phyloP scores from a whole-genome alignment of 305 asterid genomes.

The Fraxinus nigra region DNA sequence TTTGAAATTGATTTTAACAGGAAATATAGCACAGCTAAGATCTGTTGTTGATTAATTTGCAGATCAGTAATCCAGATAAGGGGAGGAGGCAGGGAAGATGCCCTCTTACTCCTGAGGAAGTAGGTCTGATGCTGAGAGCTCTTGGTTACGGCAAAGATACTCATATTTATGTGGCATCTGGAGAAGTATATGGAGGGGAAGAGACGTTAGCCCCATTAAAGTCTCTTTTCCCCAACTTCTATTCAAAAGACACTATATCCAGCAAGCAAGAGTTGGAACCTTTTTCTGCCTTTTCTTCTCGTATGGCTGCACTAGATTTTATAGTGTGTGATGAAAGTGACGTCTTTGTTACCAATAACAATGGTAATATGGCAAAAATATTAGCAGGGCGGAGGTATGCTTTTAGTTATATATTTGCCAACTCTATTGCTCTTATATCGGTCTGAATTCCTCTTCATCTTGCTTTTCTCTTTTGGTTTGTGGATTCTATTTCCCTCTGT shows the following conservation, averaged over 20 bases:
- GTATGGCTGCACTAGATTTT: constrained; percentile 95
- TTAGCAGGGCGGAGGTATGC: constrained; percentile 89
- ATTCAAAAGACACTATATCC: constrained; percentile 81
- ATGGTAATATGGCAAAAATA: constrained; percentile 97
- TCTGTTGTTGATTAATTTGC: constrained; percentile 33
- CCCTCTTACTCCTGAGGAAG: constrained; percentile 96
- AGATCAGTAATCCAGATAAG: constrained; percentile 83
- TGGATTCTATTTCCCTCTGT: no score
- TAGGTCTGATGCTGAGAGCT: constrained; percentile 85
- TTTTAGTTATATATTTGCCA: background rate
- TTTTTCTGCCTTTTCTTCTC: constrained; percentile 81
- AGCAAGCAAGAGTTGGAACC: constrained; percentile 64
- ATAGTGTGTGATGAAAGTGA: constrained; percentile 93
- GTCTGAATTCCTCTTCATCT: no score
- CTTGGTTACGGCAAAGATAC: constrained; percentile 82
- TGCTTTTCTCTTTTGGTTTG: no score
- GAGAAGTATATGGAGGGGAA: constrained; percentile 96
- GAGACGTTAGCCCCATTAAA: constrained; percentile 86
- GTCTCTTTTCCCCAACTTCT: constrained; percentile 85
- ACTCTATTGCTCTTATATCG: no score
- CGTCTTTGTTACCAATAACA: constrained; percentile 92
- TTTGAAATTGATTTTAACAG: background rate
- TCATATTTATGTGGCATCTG: constrained; percentile 92
- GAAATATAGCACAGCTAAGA: constrained; percentile 12
- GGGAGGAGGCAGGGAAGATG: constrained; percentile 96